These are phyloP conservation scores for Pterocarpus macrocarpus DNA, from an alignment of 306 rosid species.

Conservation along the genomic window DNA sequence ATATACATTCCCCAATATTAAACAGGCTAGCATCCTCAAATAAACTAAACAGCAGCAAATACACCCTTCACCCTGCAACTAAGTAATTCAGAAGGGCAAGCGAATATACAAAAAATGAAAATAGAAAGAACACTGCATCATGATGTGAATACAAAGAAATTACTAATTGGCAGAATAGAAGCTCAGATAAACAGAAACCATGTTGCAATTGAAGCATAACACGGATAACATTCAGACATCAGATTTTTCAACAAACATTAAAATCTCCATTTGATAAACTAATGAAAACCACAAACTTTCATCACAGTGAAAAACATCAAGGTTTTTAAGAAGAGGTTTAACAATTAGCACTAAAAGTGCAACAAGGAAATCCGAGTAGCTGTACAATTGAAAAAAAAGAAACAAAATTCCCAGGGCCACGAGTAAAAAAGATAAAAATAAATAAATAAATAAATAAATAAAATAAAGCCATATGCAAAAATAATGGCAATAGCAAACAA, in stretches of 20 bases:
- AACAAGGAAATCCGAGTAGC: not conserved
- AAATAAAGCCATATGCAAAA: not conserved
- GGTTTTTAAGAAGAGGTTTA: not conserved
- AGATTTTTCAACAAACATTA: not conserved
- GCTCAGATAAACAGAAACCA: not conserved
- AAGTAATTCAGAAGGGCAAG: not conserved
- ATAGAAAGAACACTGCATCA: not conserved
- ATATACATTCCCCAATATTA: no score
- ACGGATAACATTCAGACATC: not conserved
- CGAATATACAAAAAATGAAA: not conserved
- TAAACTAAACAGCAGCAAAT: conserved; percentile 7
- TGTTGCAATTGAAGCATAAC: not conserved
- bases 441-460: not conserved
- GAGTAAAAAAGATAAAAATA: not conserved
- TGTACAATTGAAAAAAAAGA: not conserved
- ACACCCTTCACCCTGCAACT: conserved; percentile 1
- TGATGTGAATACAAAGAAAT: conserved; percentile 4
- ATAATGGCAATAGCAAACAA: not conserved
- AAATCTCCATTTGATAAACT: conserved; percentile 10
- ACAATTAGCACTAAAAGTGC: not conserved
- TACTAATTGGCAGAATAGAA: not conserved
- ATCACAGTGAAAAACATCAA: not conserved
- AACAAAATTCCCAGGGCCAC: not conserved
- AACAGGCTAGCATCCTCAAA: conserved; percentile 19
- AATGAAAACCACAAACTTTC: not conserved